Evolutionary conservation across 164 flowering plant species (phyloP), one percentile per base, ranked within the genome.

Genomic region (Malania oleifera): DNA sequence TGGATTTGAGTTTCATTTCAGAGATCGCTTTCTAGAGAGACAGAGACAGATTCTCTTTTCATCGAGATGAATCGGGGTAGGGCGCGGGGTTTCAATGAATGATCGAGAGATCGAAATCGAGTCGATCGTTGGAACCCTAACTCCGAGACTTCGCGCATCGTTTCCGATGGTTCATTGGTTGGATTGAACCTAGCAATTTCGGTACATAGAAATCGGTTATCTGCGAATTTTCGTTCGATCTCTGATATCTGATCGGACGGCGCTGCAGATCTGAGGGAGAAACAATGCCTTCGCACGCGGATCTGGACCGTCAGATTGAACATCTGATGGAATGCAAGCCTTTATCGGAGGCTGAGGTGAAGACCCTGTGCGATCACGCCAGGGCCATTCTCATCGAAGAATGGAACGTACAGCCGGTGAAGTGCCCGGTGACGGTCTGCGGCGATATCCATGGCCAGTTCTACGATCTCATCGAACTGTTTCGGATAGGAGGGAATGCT

Each of bases 291-390:
- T 74, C 83, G 18, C 77, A 79, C 52, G 73, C 82, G 77, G 96
- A 89, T 84, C 81, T 89, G 68, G 91, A 89, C 62, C 76, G 80
- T 59, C 95, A 89, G 82, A 89, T 89, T 80, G 86, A 75, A 74
- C 95, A 89, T 35, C 66, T 89, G 73, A 84, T 84, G 89, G 91
- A 85, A 62, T 89, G 96, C 69, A 87, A 87, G 77, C 81, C 85
- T 52, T 60, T 88, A 45, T 27, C 83, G 54, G 93, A 87, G 65
- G 72, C 72, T 52, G 96, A 87, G 74, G 97, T 90, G 63, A 87
- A 86, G 80, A 54, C 75, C 26, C 68, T 90, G 45, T 83, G 95
- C 74, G 97, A 87, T 22, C 87, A 87, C 69, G 96, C 93, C 23
- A 72, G 83, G 67, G 73, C 87, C 56, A 79, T 91, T 45, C 79